A percentile compares a stretch with the other conserved stretches of the same genome.
These are phyloP conservation scores for Apiotrichum sp. DNA, from an alignment of 1,284 basidiomycete species.

Conservation along the genomic window DNA sequence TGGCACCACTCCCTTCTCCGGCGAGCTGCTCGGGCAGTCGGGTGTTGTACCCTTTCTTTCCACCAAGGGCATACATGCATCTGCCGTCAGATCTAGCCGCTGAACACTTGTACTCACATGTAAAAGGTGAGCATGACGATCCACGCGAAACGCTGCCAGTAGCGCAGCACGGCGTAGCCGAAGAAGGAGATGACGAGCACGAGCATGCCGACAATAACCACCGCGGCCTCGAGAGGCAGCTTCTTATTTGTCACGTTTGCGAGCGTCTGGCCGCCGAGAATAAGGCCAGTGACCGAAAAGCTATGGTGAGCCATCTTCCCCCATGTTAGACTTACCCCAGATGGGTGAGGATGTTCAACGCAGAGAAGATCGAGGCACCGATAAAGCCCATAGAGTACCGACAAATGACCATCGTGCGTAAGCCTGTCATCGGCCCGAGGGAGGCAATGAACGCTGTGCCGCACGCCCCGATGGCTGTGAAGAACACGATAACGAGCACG, in stretches of 20 bases:
- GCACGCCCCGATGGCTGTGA: slow-evolving; percentile 41
- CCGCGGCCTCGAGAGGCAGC: slow-evolving; percentile 47
- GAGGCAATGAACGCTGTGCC: slow-evolving; percentile 55
- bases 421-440: slow-evolving; percentile 58
- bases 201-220: slow-evolving; percentile 46
- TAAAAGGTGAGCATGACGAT: slow-evolving; percentile 55
- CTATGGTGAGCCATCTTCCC: neutral
- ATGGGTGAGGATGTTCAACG: slow-evolving; percentile 58
- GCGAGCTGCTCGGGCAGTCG: slow-evolving; percentile 47
- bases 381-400: slow-evolving; percentile 54
- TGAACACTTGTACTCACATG: slow-evolving; percentile 39
- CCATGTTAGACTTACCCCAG: slow-evolving; percentile 19
- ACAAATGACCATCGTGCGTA: slow-evolving; percentile 56
- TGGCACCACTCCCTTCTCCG: slow-evolving; percentile 51
- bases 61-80: slow-evolving; percentile 54
- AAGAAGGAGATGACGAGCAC: slow-evolving; percentile 45
- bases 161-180: slow-evolving; percentile 53
- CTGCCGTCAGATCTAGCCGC: neutral
- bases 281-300: slow-evolving; percentile 36
- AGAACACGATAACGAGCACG: slow-evolving; percentile 40
- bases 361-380: slow-evolving; percentile 55
- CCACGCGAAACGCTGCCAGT: slow-evolving; percentile 62
- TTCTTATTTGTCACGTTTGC: slow-evolving; percentile 40
- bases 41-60: neutral
- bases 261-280: slow-evolving; percentile 48